These are phyloP conservation scores for Xylaria telfairii DNA, from an alignment of 495 filamentous ascomycete species.

Conservation along the genomic window DNA sequence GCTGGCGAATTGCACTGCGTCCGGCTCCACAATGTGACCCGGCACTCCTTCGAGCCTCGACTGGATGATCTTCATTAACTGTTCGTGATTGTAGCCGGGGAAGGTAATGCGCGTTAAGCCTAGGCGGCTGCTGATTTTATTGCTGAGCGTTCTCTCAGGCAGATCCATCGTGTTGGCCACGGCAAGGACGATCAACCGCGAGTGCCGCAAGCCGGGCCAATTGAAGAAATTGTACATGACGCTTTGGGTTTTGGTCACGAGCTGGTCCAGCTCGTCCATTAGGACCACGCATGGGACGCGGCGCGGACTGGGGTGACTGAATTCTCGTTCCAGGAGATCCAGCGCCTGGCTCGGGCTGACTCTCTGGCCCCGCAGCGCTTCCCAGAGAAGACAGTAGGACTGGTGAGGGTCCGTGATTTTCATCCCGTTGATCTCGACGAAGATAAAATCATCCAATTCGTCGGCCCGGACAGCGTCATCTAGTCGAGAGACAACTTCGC, in stretches of 20 bases:
- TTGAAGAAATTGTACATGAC: conserved; percentile 99
- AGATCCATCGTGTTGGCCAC: conserved; percentile 99
- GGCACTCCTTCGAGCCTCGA: conserved; percentile 86
- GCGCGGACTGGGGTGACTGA: conserved; percentile 85
- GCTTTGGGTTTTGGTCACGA: conserved; percentile 95
- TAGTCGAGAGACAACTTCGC: conserved; percentile 89
- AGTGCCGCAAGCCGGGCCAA: conserved; percentile 93
- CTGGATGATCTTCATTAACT: conserved; percentile 96
- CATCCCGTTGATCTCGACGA: conserved; percentile 99
- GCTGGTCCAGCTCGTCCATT: conserved; percentile 98
- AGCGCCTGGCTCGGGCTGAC: conserved; percentile 92
- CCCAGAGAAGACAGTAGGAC: conserved; percentile 94
- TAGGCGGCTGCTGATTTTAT: conserved; percentile 94
- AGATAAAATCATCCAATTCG: conserved; percentile 98
- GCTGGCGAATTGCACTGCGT: conserved; percentile 95
- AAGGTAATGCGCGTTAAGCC: conserved; percentile 94
- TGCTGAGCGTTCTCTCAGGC: conserved; percentile 93
- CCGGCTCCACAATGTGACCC: conserved; percentile 86
- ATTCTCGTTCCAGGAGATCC: conserved; percentile 88
- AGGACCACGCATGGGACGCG: conserved; percentile 95
- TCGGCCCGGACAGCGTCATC: conserved; percentile 84
- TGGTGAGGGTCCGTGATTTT: conserved; percentile 98
- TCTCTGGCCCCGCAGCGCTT: conserved; percentile 90
- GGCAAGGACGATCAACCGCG: conserved; percentile 90
- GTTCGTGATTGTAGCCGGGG: conserved; percentile 94